These are phyloP conservation scores for Mucor plumbeus DNA, from an alignment of 371 early-diverging fungal species.

Conservation along the genomic window DNA sequence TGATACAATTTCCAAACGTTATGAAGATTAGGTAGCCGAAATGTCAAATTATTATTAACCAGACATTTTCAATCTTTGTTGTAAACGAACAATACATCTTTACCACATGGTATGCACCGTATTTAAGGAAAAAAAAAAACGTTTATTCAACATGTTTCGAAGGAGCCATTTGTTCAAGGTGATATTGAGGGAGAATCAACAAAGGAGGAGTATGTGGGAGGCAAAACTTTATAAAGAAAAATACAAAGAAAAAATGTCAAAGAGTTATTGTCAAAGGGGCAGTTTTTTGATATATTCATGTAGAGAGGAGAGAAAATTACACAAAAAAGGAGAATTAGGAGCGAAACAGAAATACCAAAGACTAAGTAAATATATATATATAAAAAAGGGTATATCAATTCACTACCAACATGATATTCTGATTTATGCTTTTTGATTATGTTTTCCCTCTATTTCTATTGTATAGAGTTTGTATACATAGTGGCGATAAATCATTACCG, in stretches of 20 bases:
- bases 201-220: not conserved
- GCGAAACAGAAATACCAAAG: not conserved
- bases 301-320: not conserved
- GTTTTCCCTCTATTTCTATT: not conserved
- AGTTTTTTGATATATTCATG: not conserved
- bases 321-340: not conserved
- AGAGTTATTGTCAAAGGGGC: conserved; percentile 1
- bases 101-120: not conserved
- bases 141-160: conserved; percentile 1
- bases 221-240: not conserved
- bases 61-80: no score
- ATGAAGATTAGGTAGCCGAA: no score
- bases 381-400: not conserved
- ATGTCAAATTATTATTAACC: no score
- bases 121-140: not conserved
- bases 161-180: not conserved
- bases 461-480: no score
- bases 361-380: not conserved
- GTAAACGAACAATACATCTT: not conserved
- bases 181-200: not conserved
- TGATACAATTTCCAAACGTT: no score
- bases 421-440: not conserved
- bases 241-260: conserved; percentile 1
- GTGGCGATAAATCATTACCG: not conserved
- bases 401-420: not conserved